A percentile compares a stretch with the other conserved stretches of the same genome.
phyloP scores from a whole-genome alignment of 495 filamentous ascomycete genomes.

The Aspergillus sparsus region DNA sequence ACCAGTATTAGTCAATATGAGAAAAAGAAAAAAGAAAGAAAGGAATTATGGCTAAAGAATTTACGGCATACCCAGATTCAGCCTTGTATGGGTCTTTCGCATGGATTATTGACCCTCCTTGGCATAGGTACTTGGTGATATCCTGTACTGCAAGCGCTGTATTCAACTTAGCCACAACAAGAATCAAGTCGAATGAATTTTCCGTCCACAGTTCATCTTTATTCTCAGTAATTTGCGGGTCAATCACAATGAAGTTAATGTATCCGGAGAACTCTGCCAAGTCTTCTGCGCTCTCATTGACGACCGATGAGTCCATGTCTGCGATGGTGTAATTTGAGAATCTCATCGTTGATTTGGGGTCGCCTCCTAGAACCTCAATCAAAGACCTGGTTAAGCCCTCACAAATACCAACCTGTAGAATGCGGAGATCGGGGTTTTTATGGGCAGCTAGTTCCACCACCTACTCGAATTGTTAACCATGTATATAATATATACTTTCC shows the following conservation, averaged over 20 bases:
- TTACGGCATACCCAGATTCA: no score
- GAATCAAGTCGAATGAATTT: no score
- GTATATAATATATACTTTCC: neutral
- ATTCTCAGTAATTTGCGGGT: neutral
- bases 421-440: neutral
- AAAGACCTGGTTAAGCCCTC: neutral
- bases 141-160: no score
- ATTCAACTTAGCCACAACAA: no score
- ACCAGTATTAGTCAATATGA: no score
- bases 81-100: no score
- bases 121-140: no score
- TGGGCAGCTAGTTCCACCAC: neutral
- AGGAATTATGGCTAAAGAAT: no score
- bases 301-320: neutral
- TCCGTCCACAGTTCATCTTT: no score
- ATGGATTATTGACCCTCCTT: no score
- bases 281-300: neutral
- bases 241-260: neutral
- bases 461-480: neutral
- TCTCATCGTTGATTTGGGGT: neutral
- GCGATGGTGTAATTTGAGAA: neutral
- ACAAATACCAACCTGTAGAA: neutral
- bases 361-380: neutral
- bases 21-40: no score
- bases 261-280: neutral